Base-by-base conservation (phyloP, 2,329 filamentous ascomycete species). In the Hypoxylon rubiginosum region DNA sequence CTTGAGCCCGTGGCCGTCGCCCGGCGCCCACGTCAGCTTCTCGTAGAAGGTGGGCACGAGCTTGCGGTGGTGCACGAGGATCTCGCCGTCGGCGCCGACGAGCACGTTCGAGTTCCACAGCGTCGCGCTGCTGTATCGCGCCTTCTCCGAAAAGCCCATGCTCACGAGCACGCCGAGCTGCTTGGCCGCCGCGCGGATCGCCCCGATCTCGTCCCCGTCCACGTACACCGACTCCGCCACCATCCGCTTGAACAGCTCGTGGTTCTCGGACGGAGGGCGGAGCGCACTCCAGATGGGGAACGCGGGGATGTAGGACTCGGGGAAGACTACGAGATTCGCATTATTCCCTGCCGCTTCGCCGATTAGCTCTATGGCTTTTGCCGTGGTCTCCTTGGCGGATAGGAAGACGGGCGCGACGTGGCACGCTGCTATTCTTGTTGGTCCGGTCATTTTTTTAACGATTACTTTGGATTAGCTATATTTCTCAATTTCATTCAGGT, bases 1-100 rank as follows among this genome's bases (percentile, higher is more conserved):
- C 0, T 74, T 76, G 3, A 88, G 68, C 0, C 85, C 85, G 28
- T 81, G 60, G 0, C 85, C 85, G 68, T 88, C 85, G 0, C 85
- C 85, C 1, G 81, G 80, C 0, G 78, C 77, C 85, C 85, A 88
- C 0, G 81, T 84, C 21, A 88, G 68, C 67, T 87, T 87, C 74
- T 88, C 86, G 63, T 83, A 87, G 71, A 86, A 88, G 0, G 85
- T 88, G 0, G 85, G 84, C 72, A 85, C 79, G 0, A 88, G 72
- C 59, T 88, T 88, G 1, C 85, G 78, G 61, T 87, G 84, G 59
- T 87, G 85, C 0, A 83, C 79, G 1, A 85, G 62, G 1, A 87
- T 76, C 2, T 82, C 71, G 0, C 85, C 85, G 3, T 79, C 64
- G 1, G 71, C 64, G 0, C 76, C 76, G 46, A 88, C 83, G 19